These are phyloP conservation scores for Teratosphaeria gauchensis DNA, from an alignment of 2,329 filamentous ascomycete species.

Conservation along the genomic window DNA sequence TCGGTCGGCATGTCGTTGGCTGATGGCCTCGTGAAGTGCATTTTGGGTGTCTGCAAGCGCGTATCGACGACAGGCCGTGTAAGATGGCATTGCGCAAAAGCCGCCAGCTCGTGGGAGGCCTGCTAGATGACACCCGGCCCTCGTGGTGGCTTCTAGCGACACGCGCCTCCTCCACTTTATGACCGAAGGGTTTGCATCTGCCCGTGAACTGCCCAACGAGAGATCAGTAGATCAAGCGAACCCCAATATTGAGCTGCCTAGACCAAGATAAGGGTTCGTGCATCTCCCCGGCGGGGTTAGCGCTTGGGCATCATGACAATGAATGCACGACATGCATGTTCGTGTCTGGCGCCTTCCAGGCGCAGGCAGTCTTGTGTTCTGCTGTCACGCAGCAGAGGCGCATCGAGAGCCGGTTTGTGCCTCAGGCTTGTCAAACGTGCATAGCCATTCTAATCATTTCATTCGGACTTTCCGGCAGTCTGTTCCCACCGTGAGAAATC, in stretches of 20 bases:
- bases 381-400: not conserved
- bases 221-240: not conserved
- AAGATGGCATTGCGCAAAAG: not conserved
- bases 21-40: not conserved
- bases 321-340: not conserved
- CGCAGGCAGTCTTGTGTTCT: too few relatives aligned
- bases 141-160: not conserved
- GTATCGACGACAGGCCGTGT: not conserved
- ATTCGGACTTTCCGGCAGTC: not conserved
- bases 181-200: not conserved
- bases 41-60: not conserved
- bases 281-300: not conserved
- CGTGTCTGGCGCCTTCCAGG: not conserved
- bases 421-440: not conserved
- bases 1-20: constrained; percentile 11
- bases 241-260: not conserved
- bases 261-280: not conserved
- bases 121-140: not conserved
- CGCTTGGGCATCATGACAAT: not conserved
- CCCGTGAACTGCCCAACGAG: not conserved
- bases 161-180: not conserved
- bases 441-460: not conserved
- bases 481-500: not conserved
- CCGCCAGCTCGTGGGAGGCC: not conserved
- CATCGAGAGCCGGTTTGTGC: not conserved